Evolutionary conservation across 2,329 filamentous ascomycete genomes (phyloP).

Genomic region (Arthrobotrys entomopaga): DNA sequence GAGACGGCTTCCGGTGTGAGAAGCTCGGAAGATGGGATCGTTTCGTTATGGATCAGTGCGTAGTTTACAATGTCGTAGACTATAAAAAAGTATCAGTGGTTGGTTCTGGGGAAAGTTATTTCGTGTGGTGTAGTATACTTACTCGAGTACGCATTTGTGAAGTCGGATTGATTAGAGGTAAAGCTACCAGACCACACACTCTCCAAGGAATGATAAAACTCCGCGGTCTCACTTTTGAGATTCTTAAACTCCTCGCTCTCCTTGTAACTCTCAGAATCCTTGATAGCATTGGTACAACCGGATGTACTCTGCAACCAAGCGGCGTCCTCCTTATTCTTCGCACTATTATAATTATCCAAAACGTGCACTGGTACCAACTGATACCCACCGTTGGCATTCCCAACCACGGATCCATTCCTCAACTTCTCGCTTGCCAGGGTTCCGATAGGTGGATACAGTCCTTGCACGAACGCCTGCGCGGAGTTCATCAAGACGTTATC

Average conservation of each 20-base stretch:
- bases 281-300: constrained; percentile 68
- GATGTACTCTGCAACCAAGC: constrained; percentile 71
- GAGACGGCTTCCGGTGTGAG: constrained; percentile 70
- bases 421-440: constrained; percentile 69
- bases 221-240: constrained; percentile 66
- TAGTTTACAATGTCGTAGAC: constrained; percentile 71
- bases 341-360: constrained; percentile 67
- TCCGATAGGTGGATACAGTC: constrained; percentile 82
- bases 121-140: no score
- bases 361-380: constrained; percentile 82
- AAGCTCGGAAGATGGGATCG: constrained; percentile 56
- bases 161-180: constrained; percentile 62
- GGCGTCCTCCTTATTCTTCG: constrained; percentile 63
- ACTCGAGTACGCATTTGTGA: constrained; percentile 66
- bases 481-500: constrained; percentile 85
- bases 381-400: constrained; percentile 78
- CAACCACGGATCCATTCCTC: constrained; percentile 74
- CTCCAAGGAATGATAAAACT: constrained; percentile 65
- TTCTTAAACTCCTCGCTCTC: constrained; percentile 65
- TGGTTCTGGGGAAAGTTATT: no score
- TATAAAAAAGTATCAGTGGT: no score
- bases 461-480: constrained; percentile 82
- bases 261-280: constrained; percentile 68
- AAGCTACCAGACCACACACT: constrained; percentile 64
- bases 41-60: constrained; percentile 67